These are phyloP conservation scores for Aegilops sharonensis DNA, from an alignment of 176 grass and related monocot species.

Conservation along the genomic window DNA sequence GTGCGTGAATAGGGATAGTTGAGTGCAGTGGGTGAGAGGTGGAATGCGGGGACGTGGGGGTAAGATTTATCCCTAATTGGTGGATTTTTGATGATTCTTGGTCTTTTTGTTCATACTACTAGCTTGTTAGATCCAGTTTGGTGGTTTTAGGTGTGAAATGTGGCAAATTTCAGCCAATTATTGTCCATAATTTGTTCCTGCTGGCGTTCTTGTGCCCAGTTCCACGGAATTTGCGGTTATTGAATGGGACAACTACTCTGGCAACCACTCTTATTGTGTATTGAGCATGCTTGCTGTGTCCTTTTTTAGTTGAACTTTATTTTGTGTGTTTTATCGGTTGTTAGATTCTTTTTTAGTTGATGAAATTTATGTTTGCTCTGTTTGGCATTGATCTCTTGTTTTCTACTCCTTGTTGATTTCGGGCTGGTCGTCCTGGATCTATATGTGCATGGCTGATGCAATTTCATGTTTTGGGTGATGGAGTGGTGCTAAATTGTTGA, in stretches of 20 bases:
- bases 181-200: background rate
- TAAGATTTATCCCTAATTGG: slow-evolving; percentile 8
- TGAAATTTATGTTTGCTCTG: background rate
- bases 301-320: background rate
- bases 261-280: background rate
- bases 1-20: background rate
- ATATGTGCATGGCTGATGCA: background rate
- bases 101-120: background rate
- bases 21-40: background rate
- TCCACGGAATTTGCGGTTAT: slow-evolving; percentile 1
- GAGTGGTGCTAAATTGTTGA: background rate
- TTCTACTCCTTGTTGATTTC: background rate
- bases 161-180: background rate
- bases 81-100: background rate
- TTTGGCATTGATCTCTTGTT: background rate
- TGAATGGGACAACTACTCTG: background rate
- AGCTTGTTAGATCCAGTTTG: slow-evolving; percentile 15
- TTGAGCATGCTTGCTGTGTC: background rate
- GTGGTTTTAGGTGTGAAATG: background rate
- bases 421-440: background rate
- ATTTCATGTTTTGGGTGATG: background rate
- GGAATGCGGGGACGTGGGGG: slow-evolving; percentile 18
- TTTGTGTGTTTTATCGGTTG: background rate
- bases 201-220: background rate
- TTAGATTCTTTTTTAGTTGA: background rate